Conservation (phyloP, 108 stramenopile genomes). For the Aurantiochytrium sp. region DNA sequence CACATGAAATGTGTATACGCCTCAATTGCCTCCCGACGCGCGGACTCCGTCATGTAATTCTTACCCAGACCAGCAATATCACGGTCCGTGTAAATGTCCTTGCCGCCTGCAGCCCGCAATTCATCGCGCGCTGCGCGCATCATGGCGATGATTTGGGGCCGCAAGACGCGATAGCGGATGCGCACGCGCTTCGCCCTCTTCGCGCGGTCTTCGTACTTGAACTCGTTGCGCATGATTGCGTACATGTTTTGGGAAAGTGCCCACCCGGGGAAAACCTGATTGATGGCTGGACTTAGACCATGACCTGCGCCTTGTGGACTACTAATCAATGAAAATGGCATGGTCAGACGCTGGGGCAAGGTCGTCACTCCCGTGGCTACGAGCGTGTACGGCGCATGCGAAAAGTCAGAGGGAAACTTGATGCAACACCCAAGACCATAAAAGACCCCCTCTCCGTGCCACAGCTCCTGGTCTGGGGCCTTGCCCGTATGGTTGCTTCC, state of each 20-base stretch:
- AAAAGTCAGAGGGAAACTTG: constrained; percentile 80
- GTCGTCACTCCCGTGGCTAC: constrained; percentile 79
- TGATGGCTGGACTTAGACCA: constrained; percentile 34
- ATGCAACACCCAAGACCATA: constrained; percentile 72
- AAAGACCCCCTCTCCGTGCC: constrained; percentile 82
- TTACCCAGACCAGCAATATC: constrained; percentile 56
- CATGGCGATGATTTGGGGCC: constrained; percentile 54
- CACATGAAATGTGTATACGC: constrained; percentile 66
- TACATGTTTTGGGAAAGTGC: constrained; percentile 69
- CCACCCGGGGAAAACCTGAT: constrained; percentile 81
- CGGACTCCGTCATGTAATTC: constrained; percentile 54
- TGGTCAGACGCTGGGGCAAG: constrained; percentile 63
- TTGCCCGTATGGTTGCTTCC: constrained; percentile 91
- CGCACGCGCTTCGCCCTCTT: constrained; percentile 64
- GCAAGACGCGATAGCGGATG: constrained; percentile 67
- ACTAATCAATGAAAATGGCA: constrained; percentile 75
- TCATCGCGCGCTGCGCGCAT: constrained; percentile 48
- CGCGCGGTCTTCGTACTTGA: constrained; percentile 65
- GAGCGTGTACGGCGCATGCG: constrained; percentile 72
- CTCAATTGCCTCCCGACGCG: constrained; percentile 52
- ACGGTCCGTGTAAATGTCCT: constrained; percentile 19
- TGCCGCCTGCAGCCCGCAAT: constrained; percentile 32
- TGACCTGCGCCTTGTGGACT: not conserved
- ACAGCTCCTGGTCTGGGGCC: constrained; percentile 78
- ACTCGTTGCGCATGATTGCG: constrained; percentile 67